These are phyloP conservation scores for Diaporthe amygdali DNA, from an alignment of 2,329 filamentous ascomycete species.

Conservation along the genomic window DNA sequence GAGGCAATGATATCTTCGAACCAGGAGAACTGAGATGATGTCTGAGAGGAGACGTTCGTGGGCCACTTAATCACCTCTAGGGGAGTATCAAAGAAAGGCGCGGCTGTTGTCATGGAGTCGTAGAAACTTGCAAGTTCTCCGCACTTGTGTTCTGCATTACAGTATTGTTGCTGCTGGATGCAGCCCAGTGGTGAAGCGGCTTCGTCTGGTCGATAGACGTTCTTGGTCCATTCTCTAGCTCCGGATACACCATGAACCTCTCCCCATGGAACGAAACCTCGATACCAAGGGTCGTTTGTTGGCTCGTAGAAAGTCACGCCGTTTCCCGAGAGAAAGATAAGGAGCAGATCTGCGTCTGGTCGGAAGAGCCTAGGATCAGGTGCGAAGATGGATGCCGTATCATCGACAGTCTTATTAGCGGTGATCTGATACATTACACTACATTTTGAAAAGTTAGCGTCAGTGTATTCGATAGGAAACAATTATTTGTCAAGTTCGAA, in stretches of 20 bases:
- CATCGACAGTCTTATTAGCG: neutral
- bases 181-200: slow-evolving; percentile 24
- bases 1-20: neutral
- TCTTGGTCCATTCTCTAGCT: neutral
- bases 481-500: neutral
- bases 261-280: neutral
- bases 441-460: neutral
- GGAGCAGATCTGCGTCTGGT: neutral
- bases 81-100: neutral
- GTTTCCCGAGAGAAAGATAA: slow-evolving; percentile 18
- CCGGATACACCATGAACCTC: neutral
- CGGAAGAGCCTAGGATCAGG: neutral
- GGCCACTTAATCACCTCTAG: fast-evolving
- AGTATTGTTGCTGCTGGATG: slow-evolving; percentile 13
- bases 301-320: neutral
- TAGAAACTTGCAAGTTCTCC: neutral
- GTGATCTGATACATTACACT: neutral
- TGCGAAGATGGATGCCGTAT: neutral
- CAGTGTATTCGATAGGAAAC: neutral
- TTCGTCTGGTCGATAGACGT: slow-evolving; percentile 10
- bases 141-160: slow-evolving; percentile 6
- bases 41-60: fast-evolving
- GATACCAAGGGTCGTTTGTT: slow-evolving; percentile 19
- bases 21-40: neutral
- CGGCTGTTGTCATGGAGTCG: neutral